Percentiles rank a stretch among this genome's conserved stretches.
phyloP scores from a whole-genome alignment of 2,329 filamentous ascomycete species.

The Pseudogymnoascus sp. region DNA sequence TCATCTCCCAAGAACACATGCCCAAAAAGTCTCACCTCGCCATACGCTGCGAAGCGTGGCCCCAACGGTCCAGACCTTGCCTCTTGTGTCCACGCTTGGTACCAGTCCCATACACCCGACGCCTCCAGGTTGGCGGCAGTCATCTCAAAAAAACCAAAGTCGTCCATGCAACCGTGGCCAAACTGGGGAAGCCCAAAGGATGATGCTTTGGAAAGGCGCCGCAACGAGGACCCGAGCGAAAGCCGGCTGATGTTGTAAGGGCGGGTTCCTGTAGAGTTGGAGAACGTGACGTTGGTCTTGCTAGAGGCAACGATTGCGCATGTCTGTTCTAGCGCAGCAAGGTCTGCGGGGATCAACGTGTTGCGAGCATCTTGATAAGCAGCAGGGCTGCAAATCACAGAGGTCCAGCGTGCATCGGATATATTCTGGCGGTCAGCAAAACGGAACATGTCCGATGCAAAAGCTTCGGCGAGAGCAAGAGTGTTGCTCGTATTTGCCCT shows the following conservation, averaged over 20 bases:
- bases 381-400: not conserved
- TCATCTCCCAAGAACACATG: not conserved
- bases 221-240: not conserved
- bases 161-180: slow-evolving; percentile 1
- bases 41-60: not conserved
- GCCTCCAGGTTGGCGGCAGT: not conserved
- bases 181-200: not conserved
- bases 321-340: not conserved
- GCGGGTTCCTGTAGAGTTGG: not conserved
- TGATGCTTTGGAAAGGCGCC: not conserved
- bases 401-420: not conserved
- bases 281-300: not conserved
- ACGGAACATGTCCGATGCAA: not conserved
- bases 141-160: slow-evolving; percentile 5
- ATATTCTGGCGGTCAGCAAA: not conserved
- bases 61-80: not conserved
- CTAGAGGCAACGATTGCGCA: not conserved
- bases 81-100: not conserved
- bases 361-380: not conserved
- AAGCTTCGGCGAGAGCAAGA: not conserved
- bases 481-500: not conserved
- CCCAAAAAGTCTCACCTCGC: not conserved
- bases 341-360: not conserved
- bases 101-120: not conserved
- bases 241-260: not conserved